Evolutionary conservation across 2,329 filamentous ascomycete genomes (phyloP), one percentile per base, ranked within the genome.

Genomic region (Didymella sp.): DNA sequence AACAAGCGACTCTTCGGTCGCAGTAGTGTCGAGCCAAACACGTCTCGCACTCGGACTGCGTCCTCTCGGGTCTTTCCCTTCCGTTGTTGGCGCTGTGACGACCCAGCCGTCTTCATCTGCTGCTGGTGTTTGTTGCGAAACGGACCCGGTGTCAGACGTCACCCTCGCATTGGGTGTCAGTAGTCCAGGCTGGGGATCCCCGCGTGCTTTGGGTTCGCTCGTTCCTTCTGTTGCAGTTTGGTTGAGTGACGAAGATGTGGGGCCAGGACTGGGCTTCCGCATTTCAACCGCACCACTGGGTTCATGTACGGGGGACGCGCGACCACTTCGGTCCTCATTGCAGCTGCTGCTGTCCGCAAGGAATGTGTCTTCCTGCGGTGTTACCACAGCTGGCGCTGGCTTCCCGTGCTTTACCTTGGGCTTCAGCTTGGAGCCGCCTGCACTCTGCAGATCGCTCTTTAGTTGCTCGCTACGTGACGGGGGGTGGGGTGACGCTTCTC

Each of bases 331-430:
- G 54, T 79, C 78, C 58, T 81, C 82, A 45, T 81, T 80, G 60
- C 84, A 82, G 61, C 81, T 84, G 60, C 73, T 76, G 66, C 77
- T 82, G 60, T 84, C 83, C 48, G 81, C 76, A 44, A 84, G 78
- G 67, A 83, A 84, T 5, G 82, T 81, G 51, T 79, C 76, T 58
- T 81, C 79, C 33, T 74, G 72, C 8, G 66, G 57, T 44, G 58
- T 67, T 21, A 60, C 53, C 15, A 58, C 49, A 25, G 54, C 56
- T 41, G 68, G 56, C 60, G 57, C 57, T 50, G 67, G 55, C 60
- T 63, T 69, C 21, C 63, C 69, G 19, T 68, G 69, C 61, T 71
- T 76, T 65, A 78, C 61, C 64, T 78, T 80, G 55, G 78, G 64
- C 64, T 78, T 80, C 57, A 75, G 55, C 51, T 76, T 76, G 33